phyloP scores from a whole-genome alignment of 768 basidiomycete genomes.

The Wakefieldia striispora region DNA sequence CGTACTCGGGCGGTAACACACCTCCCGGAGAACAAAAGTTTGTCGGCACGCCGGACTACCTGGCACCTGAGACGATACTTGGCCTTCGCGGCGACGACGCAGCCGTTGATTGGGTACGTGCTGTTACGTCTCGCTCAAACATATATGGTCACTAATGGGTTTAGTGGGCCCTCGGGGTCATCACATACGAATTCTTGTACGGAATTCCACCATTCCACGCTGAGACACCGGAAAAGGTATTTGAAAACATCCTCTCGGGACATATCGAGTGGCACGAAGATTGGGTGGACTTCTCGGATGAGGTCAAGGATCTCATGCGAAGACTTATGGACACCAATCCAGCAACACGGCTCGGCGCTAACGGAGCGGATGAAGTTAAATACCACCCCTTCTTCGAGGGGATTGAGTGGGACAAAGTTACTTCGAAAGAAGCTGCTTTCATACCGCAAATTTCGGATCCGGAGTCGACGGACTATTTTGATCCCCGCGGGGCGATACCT shows the following conservation, averaged over 20 bases:
- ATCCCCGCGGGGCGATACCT: conserved; percentile 88
- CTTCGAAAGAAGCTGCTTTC: conserved; percentile 86
- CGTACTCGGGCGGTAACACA: conserved; percentile 59
- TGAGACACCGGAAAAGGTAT: conserved; percentile 94
- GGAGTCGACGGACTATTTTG: conserved; percentile 99
- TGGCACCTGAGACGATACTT: conserved; percentile 93
- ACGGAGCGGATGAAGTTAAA: conserved; percentile 92
- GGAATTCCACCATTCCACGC: conserved; percentile 98
- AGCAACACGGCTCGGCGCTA: conserved; percentile 72
- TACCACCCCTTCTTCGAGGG: conserved; percentile 85
- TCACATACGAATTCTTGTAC: conserved; percentile 97
- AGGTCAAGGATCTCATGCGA: conserved; percentile 89
- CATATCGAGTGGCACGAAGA: conserved; percentile 96
- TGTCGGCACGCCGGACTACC: conserved; percentile 96
- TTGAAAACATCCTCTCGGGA: conserved; percentile 96
- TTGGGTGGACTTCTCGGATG: conserved; percentile 80
- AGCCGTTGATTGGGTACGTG: conserved; percentile 91
- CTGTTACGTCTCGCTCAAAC: conserved; percentile 17
- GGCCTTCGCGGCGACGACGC: conserved; percentile 94
- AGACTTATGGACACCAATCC: conserved; percentile 82
- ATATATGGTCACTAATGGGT: conserved; percentile 12
- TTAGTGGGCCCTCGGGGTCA: conserved; percentile 98
- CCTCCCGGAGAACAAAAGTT: conserved; percentile 89
- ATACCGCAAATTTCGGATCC: conserved; percentile 94
- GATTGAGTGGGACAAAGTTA: conserved; percentile 93